phyloP scores from a whole-genome alignment of 2,329 filamentous ascomycete species.

The Apiospora kogelbergensis region DNA sequence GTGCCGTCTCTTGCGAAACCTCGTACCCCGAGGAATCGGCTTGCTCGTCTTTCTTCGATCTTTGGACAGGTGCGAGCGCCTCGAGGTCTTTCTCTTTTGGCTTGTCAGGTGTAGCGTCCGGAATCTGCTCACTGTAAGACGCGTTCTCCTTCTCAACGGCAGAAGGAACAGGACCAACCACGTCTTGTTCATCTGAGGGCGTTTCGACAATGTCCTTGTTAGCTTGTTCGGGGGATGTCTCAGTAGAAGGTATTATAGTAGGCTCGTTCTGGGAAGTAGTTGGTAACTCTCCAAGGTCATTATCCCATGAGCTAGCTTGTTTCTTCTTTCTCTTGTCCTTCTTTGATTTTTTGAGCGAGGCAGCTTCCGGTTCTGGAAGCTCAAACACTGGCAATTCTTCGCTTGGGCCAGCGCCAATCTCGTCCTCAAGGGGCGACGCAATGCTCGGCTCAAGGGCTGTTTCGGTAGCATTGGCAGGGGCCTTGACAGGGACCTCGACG shows the following conservation, averaged over 20 bases:
- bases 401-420: not conserved
- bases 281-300: not conserved
- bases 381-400: not conserved
- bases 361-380: not conserved
- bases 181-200: not conserved
- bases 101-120: not conserved
- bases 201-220: not conserved
- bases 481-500: not conserved
- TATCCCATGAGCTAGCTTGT: constrained; percentile 13
- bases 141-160: not conserved
- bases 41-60: constrained; percentile 27
- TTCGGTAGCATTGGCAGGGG: not conserved
- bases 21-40: constrained; percentile 1
- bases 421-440: not conserved
- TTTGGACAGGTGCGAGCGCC: not conserved
- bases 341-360: constrained; percentile 26
- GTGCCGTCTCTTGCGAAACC: not conserved
- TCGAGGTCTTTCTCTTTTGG: not conserved
- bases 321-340: constrained; percentile 40
- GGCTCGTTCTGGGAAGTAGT: not conserved
- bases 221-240: not conserved
- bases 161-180: not conserved
- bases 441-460: not conserved
- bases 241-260: not conserved
- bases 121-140: not conserved